These are phyloP conservation scores for Mycena capillaripes DNA, from an alignment of 768 basidiomycete genomes.

Conservation along the genomic window DNA sequence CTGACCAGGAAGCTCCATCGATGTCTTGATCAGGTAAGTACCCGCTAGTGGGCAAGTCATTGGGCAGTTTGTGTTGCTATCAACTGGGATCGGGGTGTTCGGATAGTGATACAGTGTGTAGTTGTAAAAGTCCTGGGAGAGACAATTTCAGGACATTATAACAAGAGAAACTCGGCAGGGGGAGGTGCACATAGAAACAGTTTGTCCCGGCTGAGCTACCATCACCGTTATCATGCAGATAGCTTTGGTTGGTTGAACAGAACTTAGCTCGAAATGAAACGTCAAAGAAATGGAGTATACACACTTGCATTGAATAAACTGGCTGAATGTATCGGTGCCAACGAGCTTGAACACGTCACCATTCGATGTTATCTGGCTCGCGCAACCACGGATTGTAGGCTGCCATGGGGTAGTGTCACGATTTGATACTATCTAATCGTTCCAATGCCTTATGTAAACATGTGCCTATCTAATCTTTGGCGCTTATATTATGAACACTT, in stretches of 20 bases:
- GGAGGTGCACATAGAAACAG: not conserved
- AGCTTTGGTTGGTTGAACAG: not conserved
- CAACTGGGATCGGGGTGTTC: conserved; percentile 1
- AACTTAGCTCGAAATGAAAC: conserved; percentile 2
- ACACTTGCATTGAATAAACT: not conserved
- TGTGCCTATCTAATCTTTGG: too few species aligned
- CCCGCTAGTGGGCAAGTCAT: not conserved
- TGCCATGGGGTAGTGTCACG: too few species aligned
- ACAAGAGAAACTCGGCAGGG: not conserved
- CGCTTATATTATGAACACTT: too few species aligned
- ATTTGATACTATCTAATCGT: too few species aligned
- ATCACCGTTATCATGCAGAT: conserved; percentile 1
- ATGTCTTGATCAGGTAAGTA: conserved; percentile 2
- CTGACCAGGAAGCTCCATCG: not conserved
- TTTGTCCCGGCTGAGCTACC: not conserved
- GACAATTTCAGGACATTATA: not conserved
- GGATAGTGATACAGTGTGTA: conserved; percentile 1
- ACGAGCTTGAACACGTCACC: not conserved
- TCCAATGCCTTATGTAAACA: too few species aligned
- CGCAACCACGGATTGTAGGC: not conserved
- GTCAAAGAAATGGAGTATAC: not conserved
- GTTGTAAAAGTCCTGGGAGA: not conserved
- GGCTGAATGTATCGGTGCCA: not conserved
- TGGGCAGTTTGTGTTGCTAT: not conserved
- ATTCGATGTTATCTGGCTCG: not conserved